Base-by-base conservation (phyloP, 1,139 yeast genomes). In the Sugiyamaella japonica region DNA sequence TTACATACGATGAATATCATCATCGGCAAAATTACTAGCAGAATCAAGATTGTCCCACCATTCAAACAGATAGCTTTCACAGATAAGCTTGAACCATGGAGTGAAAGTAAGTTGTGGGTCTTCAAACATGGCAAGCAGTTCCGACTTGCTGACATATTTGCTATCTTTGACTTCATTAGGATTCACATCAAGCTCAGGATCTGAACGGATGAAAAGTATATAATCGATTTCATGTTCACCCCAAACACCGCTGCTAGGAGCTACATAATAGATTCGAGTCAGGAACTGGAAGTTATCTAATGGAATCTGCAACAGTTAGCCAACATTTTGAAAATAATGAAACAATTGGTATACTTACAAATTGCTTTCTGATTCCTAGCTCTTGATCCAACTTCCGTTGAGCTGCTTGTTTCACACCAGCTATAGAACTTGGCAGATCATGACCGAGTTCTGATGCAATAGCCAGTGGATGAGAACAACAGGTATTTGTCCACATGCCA, bases 161-260 rank as follows among this genome's bases (percentile, higher is more conserved):
- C 76, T 75, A 69, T 88, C 97, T 69, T 84, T 84, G 52, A 93
- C 97, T 70, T 93, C 99, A 61, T 76, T 76, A 31, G 70, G 70
- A 69, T 90, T 91, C 48, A 79, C 78, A 40, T 85, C 81, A 12
- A 71, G 63, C 20, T 71, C 68, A 45, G 90, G 84, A 59, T 80
- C 76, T 31, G 90, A 75, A 67, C 79, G 81, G 65, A 87, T 84
- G 59, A 93, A 84, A 66, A 95, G 78, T 63, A 93, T 95, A 72
- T 93, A 93, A 72, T 93, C 99, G 62, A 93, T 87, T 73, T 93
- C 99, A 69, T 93, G 99, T 70, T 93, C 99, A 50, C 98, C 99
- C 99, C 99, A 93, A 56, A 83, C 80, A 28, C 89, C 90, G 61
- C 79, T 78, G 62, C 86, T 81, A 37, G 97, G 93, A 7, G 97